phyloP scores from a whole-genome alignment of 306 rosid species.

The Medicago lupulina region DNA sequence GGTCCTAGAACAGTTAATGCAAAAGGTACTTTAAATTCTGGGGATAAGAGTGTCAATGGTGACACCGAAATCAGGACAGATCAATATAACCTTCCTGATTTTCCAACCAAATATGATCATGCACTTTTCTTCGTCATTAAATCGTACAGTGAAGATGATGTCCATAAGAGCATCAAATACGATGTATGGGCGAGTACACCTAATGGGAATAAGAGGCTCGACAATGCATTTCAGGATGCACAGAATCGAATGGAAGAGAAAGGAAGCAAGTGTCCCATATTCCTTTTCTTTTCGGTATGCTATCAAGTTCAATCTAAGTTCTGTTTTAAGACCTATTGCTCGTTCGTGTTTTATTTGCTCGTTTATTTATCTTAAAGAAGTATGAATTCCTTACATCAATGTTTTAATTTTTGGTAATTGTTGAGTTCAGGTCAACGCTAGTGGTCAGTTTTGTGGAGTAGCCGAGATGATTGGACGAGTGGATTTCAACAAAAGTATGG shows the following conservation, averaged over 20 bases:
- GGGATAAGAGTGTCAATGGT: slow-evolving; percentile 45
- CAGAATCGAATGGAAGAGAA: slow-evolving; percentile 56
- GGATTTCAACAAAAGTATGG: slow-evolving; percentile 80
- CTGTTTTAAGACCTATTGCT: background rate
- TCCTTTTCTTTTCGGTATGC: slow-evolving; percentile 86
- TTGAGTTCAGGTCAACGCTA: slow-evolving; percentile 75
- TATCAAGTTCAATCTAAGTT: slow-evolving; percentile 19
- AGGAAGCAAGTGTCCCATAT: slow-evolving; percentile 71
- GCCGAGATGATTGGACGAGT: slow-evolving; percentile 88
- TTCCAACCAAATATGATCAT: slow-evolving; percentile 69
- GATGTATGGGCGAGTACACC: slow-evolving; percentile 91
- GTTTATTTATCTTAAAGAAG: background rate
- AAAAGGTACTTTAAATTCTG: slow-evolving; percentile 46
- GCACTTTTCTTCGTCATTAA: slow-evolving; percentile 82
- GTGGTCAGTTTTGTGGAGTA: slow-evolving; percentile 92
- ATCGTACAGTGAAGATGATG: slow-evolving; percentile 88
- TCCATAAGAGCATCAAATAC: slow-evolving; percentile 90
- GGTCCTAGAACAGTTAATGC: slow-evolving; percentile 63
- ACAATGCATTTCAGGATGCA: slow-evolving; percentile 65
- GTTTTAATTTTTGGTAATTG: slow-evolving; percentile 9
- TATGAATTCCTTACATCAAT: background rate
- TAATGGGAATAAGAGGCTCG: slow-evolving; percentile 79
- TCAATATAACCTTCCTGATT: slow-evolving; percentile 75
- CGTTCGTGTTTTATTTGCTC: background rate
- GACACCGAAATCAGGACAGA: slow-evolving; percentile 51